Percentiles rank a stretch among this genome's conserved stretches.
Evolutionary conservation across 768 basidiomycete species (phyloP).

Genomic region (Suillus occidentalis): DNA sequence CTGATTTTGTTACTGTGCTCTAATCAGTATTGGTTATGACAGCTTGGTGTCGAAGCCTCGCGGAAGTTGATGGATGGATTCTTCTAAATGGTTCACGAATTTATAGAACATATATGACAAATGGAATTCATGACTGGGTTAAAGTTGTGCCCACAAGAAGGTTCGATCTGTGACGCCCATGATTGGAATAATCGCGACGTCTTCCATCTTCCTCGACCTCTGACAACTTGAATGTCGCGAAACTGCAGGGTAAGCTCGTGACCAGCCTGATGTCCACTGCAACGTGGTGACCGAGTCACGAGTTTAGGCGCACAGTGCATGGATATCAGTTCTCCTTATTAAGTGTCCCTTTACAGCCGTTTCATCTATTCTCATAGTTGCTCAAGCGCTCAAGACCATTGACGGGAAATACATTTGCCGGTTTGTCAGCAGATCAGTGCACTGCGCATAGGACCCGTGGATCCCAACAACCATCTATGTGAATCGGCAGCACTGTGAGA

Average conservation of each 20-base stretch:
- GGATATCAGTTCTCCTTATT: neutral
- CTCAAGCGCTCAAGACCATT: neutral
- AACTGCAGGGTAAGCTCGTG: neutral
- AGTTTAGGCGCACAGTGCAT: neutral
- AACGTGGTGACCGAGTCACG: neutral
- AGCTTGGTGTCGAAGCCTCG: conserved; percentile 93
- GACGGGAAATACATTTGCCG: neutral
- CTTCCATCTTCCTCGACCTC: neutral
- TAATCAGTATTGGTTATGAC: conserved; percentile 8
- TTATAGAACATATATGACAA: neutral
- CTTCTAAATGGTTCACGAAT: conserved; percentile 36
- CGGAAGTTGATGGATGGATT: conserved; percentile 77
- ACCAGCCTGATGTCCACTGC: neutral
- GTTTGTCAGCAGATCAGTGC: neutral
- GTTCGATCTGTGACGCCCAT: neutral
- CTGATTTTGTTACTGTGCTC: neutral
- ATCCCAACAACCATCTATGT: conserved; percentile 1
- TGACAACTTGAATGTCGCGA: neutral
- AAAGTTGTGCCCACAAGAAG: neutral
- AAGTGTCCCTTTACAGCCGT: neutral
- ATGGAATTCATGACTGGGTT: conserved; percentile 11
- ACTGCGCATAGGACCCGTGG: neutral
- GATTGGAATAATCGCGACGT: neutral
- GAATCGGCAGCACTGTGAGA: neutral
- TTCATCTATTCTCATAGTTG: neutral